Evolutionary conservation across 176 grass and related monocot genomes (phyloP), one percentile per base, ranked within the genome.

Genomic region (Hordeum marinum): DNA sequence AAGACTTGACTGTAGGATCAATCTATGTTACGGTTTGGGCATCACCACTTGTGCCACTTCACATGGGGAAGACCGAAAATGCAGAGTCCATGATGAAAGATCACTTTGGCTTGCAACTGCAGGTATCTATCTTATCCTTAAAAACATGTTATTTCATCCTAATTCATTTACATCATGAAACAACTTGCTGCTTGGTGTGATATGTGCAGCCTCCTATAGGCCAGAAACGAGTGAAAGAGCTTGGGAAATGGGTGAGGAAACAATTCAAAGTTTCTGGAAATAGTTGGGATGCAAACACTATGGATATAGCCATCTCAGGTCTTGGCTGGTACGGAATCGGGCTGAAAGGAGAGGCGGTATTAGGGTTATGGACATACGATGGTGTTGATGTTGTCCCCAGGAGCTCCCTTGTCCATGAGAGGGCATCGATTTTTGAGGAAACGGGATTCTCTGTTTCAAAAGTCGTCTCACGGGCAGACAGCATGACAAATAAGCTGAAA

Each of bases 61-160:
- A 98, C 87, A 98, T 95, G 93, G 93, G 93, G 37, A 95, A 92
- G 79, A 92, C 91, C 5, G 91, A 95, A 84, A 91, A 94, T 43
- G 81, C 91, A 52, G 66, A 59, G 0, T n/a, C 52, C 3, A 82
- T 98, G 82, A 86, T 90, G 11, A 86, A 92, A 71, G 85, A 85
- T 20, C 91, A 95, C 84, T 94, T 96, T 58, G 93, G 96, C 4
- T 86, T 82, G 55, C 93, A 95, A 75, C 80, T 98, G 85, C 93
- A 95, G 93, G 91, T 89, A 78, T 36, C 68, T 66, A 68, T 86
- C 41, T 75, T 46, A 72, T 61, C 45, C 13, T 52, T 50, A 17
- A 67, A 24, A 45, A 31, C 10, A 31, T 24, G 15, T 58, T 63
- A 21, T 43, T 29, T 21, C 61, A 35, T 8, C 59, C 37, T 36